These are phyloP conservation scores for Septoria linicola DNA, from an alignment of 2,329 filamentous ascomycete species.

Conservation along the genomic window DNA sequence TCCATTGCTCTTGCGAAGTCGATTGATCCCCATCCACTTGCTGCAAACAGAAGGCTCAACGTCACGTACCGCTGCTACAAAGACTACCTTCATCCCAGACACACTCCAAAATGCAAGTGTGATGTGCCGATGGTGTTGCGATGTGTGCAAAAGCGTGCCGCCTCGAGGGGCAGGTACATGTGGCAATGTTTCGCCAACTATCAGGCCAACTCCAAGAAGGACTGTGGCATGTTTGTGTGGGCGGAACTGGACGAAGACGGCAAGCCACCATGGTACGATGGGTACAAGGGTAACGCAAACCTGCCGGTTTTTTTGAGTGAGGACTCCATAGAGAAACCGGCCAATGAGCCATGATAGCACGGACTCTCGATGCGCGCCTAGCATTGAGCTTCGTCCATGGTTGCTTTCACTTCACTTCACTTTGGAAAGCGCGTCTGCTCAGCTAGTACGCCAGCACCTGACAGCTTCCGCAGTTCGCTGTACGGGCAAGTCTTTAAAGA, in stretches of 20 bases:
- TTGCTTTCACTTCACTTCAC: no score
- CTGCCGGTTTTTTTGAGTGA: constrained; percentile 15
- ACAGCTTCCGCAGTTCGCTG: no score
- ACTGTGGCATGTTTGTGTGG: constrained; percentile 80
- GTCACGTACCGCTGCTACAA: constrained; percentile 91
- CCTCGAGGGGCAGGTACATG: constrained; percentile 78
- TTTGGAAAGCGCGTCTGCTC: no score
- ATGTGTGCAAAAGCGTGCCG: constrained; percentile 75
- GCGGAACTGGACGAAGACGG: constrained; percentile 85
- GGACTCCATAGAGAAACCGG: no score
- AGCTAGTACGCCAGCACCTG: no score
- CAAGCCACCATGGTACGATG: constrained; percentile 63
- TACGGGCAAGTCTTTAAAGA: no score
- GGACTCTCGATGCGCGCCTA: no score
- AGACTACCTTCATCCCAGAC: constrained; percentile 69
- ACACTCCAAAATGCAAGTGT: constrained; percentile 77
- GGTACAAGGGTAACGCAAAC: constrained; percentile 37
- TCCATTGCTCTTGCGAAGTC: constrained; percentile 70
- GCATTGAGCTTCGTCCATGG: no score
- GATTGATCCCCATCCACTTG: constrained; percentile 80
- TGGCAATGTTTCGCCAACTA: constrained; percentile 89
- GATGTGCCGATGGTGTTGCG: constrained; percentile 66
- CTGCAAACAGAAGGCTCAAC: constrained; percentile 81
- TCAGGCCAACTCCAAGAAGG: constrained; percentile 58
- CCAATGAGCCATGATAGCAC: no score